Evolutionary conservation across 2,329 filamentous ascomycete species (phyloP).

Genomic region (Phyllosticta paracitricarpa): DNA sequence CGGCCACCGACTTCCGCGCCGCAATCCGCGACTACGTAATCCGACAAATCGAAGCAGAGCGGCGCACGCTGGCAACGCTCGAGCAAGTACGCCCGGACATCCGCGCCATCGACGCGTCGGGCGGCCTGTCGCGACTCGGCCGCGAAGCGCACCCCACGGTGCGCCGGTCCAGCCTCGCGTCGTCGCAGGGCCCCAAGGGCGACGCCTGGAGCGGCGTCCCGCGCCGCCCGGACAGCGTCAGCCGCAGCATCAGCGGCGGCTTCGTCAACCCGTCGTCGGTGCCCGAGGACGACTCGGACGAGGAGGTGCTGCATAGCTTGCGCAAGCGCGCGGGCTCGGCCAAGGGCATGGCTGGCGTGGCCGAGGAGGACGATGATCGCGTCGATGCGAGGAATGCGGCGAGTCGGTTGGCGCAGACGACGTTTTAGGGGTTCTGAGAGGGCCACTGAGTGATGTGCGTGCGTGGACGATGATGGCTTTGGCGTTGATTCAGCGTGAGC

Average conservation of each 20-base stretch:
- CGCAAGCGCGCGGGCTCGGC: constrained; percentile 40
- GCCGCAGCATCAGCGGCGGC: constrained; percentile 65
- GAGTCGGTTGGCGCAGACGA: constrained; percentile 85
- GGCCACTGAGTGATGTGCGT: neutral
- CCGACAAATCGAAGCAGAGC: constrained; percentile 90
- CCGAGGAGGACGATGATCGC: constrained; percentile 83
- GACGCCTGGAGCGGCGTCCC: constrained; percentile 96
- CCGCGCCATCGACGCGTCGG: constrained; percentile 80
- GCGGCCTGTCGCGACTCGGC: constrained; percentile 80
- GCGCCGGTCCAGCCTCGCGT: constrained; percentile 67
- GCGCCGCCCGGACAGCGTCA: constrained; percentile 63
- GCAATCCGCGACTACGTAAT: constrained; percentile 87
- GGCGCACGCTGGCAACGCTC: constrained; percentile 81
- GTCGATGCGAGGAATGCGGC: constrained; percentile 94
- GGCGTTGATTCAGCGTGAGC: no score
- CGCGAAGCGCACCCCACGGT: constrained; percentile 72
- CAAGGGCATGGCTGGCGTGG: constrained; percentile 47
- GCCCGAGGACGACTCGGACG: constrained; percentile 47
- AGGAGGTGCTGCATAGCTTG: constrained; percentile 35
- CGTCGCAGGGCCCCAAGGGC: constrained; percentile 92
- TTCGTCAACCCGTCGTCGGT: constrained; percentile 51
- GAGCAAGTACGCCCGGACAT: constrained; percentile 91
- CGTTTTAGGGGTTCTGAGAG: constrained; percentile 51
- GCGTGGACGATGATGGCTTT: neutral
- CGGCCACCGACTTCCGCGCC: constrained; percentile 69